These are phyloP conservation scores for Xerocomellus chrysenteron DNA, from an alignment of 768 basidiomycete species.

Conservation along the genomic window DNA sequence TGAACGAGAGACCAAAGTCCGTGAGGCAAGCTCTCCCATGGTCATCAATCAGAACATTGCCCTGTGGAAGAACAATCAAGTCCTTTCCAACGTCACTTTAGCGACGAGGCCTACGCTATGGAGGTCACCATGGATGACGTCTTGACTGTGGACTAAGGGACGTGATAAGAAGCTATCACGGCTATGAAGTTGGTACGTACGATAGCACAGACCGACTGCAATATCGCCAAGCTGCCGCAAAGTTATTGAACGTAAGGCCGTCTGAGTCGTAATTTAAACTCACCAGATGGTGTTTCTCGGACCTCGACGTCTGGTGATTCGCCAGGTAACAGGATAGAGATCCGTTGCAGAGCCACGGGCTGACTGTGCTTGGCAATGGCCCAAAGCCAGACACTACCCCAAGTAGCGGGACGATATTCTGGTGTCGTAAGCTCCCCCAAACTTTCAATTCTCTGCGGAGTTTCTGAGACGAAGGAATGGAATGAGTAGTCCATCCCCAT, in stretches of 20 bases:
- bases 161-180: neutral
- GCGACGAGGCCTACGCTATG: slow-evolving; percentile 29
- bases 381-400: slow-evolving; percentile 33
- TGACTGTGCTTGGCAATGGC: slow-evolving; percentile 31
- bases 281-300: slow-evolving; percentile 11
- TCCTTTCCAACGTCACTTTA: neutral
- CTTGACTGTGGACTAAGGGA: slow-evolving; percentile 20
- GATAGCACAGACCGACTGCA: slow-evolving; percentile 21
- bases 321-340: slow-evolving; percentile 24
- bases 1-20: slow-evolving; percentile 45
- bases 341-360: slow-evolving; percentile 33
- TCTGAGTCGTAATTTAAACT: neutral
- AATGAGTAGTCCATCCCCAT: neutral
- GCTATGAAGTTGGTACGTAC: slow-evolving; percentile 10
- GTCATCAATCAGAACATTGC: slow-evolving; percentile 45
- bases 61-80: slow-evolving; percentile 11
- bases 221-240: slow-evolving; percentile 20
- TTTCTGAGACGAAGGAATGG: slow-evolving; percentile 8
- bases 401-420: slow-evolving; percentile 32
- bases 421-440: slow-evolving; percentile 15
- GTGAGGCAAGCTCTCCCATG: slow-evolving; percentile 42
- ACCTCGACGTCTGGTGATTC: neutral
- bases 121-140: slow-evolving; percentile 36
- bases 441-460: slow-evolving; percentile 31
- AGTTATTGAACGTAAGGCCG: neutral